These are phyloP conservation scores for Vachellia collinsii DNA, from an alignment of 306 rosid species.

Conservation along the genomic window DNA sequence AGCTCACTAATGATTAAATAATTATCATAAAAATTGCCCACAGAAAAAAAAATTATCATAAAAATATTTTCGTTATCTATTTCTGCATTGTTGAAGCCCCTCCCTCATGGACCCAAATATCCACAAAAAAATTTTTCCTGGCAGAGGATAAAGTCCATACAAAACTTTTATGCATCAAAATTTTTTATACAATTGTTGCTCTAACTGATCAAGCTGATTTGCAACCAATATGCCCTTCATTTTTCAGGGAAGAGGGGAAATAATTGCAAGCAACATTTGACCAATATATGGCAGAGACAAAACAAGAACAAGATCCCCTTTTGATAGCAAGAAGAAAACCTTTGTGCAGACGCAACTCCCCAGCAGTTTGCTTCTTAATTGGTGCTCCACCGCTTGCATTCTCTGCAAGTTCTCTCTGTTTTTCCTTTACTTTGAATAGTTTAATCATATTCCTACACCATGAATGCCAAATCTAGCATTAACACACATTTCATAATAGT, in stretches of 20 bases:
- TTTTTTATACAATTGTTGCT: background rate
- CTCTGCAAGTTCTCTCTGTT: slow-evolving; percentile 77
- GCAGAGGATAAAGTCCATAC: background rate
- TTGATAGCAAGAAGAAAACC: slow-evolving; percentile 44
- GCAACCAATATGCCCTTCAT: background rate
- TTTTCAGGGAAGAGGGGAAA: background rate
- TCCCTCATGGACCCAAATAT: slow-evolving; percentile 1
- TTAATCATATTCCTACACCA: slow-evolving; percentile 64
- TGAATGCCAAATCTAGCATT: slow-evolving; percentile 8
- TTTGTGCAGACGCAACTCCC: slow-evolving; percentile 80
- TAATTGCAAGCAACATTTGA: background rate
- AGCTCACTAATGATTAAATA: background rate
- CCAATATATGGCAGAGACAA: background rate
- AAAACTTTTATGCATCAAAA: background rate
- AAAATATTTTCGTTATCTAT: background rate
- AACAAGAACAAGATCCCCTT: slow-evolving; percentile 6
- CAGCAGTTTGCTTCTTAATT: slow-evolving; percentile 75
- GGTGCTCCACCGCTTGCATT: slow-evolving; percentile 61
- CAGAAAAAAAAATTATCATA: no score
- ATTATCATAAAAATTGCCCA: background rate
- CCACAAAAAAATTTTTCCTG: background rate
- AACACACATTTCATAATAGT: background rate
- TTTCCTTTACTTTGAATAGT: slow-evolving; percentile 79
- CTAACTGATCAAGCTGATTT: background rate
- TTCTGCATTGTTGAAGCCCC: slow-evolving; percentile 1